phyloP scores from a whole-genome alignment of 768 basidiomycete species.

The Suillus fuscotomentosus region DNA sequence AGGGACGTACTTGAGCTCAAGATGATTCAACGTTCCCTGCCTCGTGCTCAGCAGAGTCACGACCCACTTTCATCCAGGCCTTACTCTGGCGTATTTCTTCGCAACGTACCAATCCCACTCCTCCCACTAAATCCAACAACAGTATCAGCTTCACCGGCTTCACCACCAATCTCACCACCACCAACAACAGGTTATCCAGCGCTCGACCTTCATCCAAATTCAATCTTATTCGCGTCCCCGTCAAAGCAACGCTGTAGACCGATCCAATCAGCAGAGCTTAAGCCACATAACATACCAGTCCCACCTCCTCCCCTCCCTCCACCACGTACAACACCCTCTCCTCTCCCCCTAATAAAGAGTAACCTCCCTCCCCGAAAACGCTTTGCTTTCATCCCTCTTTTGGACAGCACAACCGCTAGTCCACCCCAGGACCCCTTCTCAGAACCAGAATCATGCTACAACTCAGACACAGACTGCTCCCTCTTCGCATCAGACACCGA shows the following conservation, averaged over 20 bases:
- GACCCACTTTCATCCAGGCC: slow-evolving; percentile 42
- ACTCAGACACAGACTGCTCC: slow-evolving; percentile 10
- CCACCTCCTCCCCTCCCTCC: slow-evolving; percentile 12
- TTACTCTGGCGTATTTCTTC: slow-evolving; percentile 41
- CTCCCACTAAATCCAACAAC: slow-evolving; percentile 48
- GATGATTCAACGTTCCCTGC: slow-evolving; percentile 64
- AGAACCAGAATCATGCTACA: background rate
- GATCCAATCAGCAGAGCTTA: background rate
- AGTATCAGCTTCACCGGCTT: background rate
- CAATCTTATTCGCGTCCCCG: background rate
- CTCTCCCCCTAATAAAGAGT: background rate
- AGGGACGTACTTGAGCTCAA: slow-evolving; percentile 53
- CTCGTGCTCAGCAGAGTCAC: slow-evolving; percentile 51
- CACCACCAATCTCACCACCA: background rate
- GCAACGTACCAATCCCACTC: slow-evolving; percentile 60
- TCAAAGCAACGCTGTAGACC: background rate
- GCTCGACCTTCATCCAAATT: slow-evolving; percentile 1
- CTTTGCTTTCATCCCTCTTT: slow-evolving; percentile 10
- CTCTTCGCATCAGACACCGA: slow-evolving; percentile 9
- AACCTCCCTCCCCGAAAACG: slow-evolving; percentile 13
- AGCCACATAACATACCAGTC: slow-evolving; percentile 12
- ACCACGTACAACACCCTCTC: background rate
- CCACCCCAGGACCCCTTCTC: background rate
- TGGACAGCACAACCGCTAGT: slow-evolving; percentile 7
- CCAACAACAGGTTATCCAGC: background rate